Conservation (phyloP, 1,284 basidiomycete genomes). For the Heterobasidion occidentale region DNA sequence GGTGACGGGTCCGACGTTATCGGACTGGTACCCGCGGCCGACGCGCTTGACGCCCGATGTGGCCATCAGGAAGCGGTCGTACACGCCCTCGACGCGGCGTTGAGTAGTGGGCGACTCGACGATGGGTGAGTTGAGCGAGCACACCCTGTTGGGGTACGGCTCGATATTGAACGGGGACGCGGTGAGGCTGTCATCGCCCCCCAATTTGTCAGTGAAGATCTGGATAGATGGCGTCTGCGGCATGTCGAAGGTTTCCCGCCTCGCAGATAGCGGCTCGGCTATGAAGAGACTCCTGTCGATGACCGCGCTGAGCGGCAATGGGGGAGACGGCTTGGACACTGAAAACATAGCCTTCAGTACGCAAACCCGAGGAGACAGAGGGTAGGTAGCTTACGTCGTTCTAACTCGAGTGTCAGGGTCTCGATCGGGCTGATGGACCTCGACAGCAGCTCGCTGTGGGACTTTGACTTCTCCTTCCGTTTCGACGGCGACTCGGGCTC, state of each 20-base stretch:
- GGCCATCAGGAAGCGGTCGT: conserved; percentile 73
- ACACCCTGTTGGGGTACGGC: conserved; percentile 43
- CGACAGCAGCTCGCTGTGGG: conserved; percentile 48
- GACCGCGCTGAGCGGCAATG: conserved; percentile 50
- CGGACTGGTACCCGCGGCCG: conserved; percentile 70
- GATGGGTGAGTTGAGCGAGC: conserved; percentile 23
- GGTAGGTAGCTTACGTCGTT: conserved; percentile 35
- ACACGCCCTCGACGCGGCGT: conserved; percentile 57
- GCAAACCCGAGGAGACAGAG: conserved; percentile 1
- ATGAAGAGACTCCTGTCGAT: conserved; percentile 63
- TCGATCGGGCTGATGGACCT: conserved; percentile 59
- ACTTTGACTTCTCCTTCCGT: conserved; percentile 56
- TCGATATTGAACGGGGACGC: conserved; percentile 55
- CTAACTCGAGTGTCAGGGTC: conserved; percentile 53
- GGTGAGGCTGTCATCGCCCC: conserved; percentile 38
- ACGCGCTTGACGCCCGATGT: conserved; percentile 66
- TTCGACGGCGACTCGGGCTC: conserved; percentile 46
- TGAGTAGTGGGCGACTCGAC: conserved; percentile 50
- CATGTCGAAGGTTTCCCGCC: conserved; percentile 4
- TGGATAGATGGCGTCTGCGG: conserved; percentile 7
- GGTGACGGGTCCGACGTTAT: conserved; percentile 34
- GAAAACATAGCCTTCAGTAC: conserved; percentile 1
- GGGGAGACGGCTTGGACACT: conserved; percentile 31
- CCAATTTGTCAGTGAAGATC: conserved; percentile 4
- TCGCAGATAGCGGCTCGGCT: conserved; percentile 23